phyloP scores from a whole-genome alignment of 306 rosid genomes.

The Lupinus albus region DNA sequence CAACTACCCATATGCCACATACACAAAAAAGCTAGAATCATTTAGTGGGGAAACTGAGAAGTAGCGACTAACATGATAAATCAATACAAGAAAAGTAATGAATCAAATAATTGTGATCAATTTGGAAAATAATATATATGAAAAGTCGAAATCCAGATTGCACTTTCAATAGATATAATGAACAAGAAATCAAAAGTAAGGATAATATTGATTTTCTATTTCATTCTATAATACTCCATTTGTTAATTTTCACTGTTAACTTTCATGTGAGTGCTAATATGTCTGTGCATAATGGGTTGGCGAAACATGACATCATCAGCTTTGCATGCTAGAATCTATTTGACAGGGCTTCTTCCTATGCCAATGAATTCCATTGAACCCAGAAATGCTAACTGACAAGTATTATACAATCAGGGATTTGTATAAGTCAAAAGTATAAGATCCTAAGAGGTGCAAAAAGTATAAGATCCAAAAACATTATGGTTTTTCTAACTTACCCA shows the following conservation, averaged over 20 bases:
- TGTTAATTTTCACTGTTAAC: neutral
- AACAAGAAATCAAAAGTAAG: constrained; percentile 26
- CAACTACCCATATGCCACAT: neutral
- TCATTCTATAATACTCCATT: constrained; percentile 13
- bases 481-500: constrained; percentile 63
- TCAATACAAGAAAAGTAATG: too few relatives aligned
- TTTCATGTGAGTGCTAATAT: neutral
- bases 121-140: constrained; percentile 15
- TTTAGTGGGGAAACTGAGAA: constrained; percentile 10
- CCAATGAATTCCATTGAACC: too few relatives aligned
- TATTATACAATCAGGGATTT: constrained; percentile 3
- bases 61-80: too few relatives aligned
- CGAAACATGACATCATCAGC: neutral
- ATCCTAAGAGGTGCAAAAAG: constrained; percentile 13
- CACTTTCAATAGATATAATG: constrained; percentile 10
- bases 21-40: neutral
- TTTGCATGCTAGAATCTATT: constrained; percentile 3
- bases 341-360: too few relatives aligned
- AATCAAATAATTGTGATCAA: constrained; percentile 10
- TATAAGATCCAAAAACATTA: constrained; percentile 20
- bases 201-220: neutral
- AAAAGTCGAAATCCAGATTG: constrained; percentile 21
- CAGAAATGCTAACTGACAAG: constrained; percentile 6
- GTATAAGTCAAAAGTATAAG: constrained; percentile 27
- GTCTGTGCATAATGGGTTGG: too few relatives aligned